Base-by-base conservation (phyloP, 805 yeast genomes). In the Millerozyma acaciae region DNA sequence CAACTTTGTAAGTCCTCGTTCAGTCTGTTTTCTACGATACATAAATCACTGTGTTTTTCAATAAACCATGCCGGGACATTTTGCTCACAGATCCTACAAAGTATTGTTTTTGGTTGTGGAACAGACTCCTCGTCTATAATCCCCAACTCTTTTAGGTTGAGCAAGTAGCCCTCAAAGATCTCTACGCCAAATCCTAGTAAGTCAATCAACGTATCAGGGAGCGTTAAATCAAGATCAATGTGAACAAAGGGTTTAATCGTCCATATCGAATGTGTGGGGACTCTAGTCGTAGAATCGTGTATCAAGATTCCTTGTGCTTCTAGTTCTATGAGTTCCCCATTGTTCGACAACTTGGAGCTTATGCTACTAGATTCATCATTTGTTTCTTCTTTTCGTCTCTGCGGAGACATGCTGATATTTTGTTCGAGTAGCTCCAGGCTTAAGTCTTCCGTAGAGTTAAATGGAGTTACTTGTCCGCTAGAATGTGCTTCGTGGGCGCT, bases 41-140 rank as follows among this genome's bases (percentile, higher is more conserved):
- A 93, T 29, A 84, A 62, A 50, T 88, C 93, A 1, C 90, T 81
- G 58, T 93, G 99, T 31, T 80, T 73, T 47, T 90, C 98, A 24
- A 93, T 67, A 83, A 95, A 93, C 98, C 98, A 93, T 4, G 88
- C 84, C 4, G 95, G 96, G n/a, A 88, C 79, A 30, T 74, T 74
- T 19, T 79, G 78, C 51, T 93, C 99, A 59, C 99, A 93, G 17
- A 93, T 88, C 30, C 96, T 73, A 56, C 99, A 93, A 20, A 93
- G 62, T 22, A 84, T 87, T 36, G 78, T 71, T 16, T 80, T 80
- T 1, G 96, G 96, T n/a, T 77, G 72, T 0, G 96, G 95, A 0
- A 86, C 69, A 38, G 69, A 65, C 8, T 60, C 68, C 47, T 79
- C 83, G 44, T 82, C 83, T 2, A 78, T 67, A 10, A 80, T 66